These are phyloP conservation scores for Exophiala sp. DNA, from an alignment of 2,329 filamentous ascomycete genomes.

Conservation along the genomic window DNA sequence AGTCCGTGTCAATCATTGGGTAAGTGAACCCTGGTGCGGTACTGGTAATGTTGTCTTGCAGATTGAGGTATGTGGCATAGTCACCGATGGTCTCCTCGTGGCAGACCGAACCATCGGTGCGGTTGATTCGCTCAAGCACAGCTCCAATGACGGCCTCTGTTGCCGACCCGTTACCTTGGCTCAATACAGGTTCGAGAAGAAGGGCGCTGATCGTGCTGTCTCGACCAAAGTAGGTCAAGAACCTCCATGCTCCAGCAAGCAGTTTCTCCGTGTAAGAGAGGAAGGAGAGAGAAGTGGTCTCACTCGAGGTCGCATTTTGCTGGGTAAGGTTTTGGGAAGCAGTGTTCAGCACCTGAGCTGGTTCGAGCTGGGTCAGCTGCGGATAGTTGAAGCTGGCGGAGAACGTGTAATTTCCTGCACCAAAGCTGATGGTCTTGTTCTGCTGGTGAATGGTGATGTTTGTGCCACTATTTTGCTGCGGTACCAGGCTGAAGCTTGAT, in stretches of 20 bases:
- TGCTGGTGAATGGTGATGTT: constrained; percentile 38
- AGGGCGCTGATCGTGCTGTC: constrained; percentile 62
- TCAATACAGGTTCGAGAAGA: constrained; percentile 57
- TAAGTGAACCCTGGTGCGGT: constrained; percentile 56
- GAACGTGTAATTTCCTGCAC: constrained; percentile 55
- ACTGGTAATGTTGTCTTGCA: constrained; percentile 51
- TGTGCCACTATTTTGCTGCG: constrained; percentile 26
- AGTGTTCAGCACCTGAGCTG: constrained; percentile 50
- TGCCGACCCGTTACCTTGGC: constrained; percentile 52
- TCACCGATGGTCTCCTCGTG: constrained; percentile 66
- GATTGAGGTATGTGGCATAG: constrained; percentile 60
- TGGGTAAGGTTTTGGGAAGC: constrained; percentile 46
- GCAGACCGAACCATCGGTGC: constrained; percentile 57
- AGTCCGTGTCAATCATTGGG: constrained; percentile 63
- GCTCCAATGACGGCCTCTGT: constrained; percentile 61
- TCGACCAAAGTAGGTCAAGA: constrained; percentile 64
- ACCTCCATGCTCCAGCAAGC: constrained; percentile 63
- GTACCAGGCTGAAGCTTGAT: constrained; percentile 50
- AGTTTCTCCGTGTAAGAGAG: constrained; percentile 62
- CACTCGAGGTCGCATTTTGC: constrained; percentile 39
- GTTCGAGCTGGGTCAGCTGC: constrained; percentile 54
- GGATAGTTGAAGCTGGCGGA: constrained; percentile 61
- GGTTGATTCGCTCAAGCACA: constrained; percentile 60
- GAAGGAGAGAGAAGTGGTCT: constrained; percentile 57
- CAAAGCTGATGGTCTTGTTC: constrained; percentile 47